A percentile compares a stretch with the other conserved stretches of the same genome.
Evolutionary conservation across 192 early-diverging fungal species (phyloP).

Genomic region (Backusella sp.): DNA sequence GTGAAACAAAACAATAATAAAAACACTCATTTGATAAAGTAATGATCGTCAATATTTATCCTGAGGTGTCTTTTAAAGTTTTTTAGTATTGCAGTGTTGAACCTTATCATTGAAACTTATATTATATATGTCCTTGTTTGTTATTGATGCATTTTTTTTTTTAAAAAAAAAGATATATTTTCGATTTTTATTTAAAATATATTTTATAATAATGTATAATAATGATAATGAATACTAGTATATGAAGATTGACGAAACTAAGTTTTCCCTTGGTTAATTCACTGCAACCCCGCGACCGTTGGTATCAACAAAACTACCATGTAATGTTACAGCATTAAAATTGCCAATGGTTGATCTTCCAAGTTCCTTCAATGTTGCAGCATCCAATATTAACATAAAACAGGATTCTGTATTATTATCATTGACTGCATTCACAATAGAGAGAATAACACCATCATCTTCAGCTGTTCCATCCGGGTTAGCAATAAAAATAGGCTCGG

Average conservation of each 20-base stretch:
- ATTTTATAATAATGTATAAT: neutral
- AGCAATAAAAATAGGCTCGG: slow-evolving; percentile 40
- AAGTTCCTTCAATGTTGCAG: slow-evolving; percentile 27
- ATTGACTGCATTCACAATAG: slow-evolving; percentile 26
- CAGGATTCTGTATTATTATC: slow-evolving; percentile 17
- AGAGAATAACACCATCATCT: slow-evolving; percentile 37
- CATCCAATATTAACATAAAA: slow-evolving; percentile 36
- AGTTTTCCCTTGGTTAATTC: neutral
- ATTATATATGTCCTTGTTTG: neutral
- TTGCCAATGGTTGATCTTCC: slow-evolving; percentile 29
- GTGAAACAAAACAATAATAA: neutral
- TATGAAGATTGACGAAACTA: neutral
- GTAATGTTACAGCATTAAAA: slow-evolving; percentile 28
- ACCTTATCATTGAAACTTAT: neutral
- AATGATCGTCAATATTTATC: neutral
- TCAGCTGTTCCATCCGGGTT: slow-evolving; percentile 23
- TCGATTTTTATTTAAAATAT: neutral
- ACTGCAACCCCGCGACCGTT: slow-evolving; percentile 9
- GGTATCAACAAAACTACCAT: slow-evolving; percentile 29
- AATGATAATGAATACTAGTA: neutral
- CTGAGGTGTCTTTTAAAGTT: neutral
- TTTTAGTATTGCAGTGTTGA: neutral
- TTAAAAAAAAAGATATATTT: neutral
- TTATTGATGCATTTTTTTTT: neutral
- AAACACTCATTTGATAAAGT: neutral